These are phyloP conservation scores for Gentiana straminea DNA, from an alignment of 257 asterid genomes.

Conservation along the genomic window DNA sequence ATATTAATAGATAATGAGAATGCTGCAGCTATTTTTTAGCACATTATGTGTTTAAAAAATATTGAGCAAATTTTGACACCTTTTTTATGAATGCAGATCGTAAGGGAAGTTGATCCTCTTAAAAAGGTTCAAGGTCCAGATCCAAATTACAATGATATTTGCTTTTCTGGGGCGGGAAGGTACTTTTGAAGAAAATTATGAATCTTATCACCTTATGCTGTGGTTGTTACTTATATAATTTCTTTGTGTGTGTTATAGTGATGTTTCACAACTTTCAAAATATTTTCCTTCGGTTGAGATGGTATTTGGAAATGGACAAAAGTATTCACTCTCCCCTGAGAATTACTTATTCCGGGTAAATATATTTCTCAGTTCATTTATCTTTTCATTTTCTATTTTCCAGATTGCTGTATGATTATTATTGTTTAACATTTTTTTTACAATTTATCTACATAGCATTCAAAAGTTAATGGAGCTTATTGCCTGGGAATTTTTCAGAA, in stretches of 20 bases:
- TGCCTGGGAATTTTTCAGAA: conserved; percentile 97
- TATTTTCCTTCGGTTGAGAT: conserved; percentile 80
- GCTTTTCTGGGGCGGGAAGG: conserved; percentile 99
- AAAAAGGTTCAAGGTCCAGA: conserved; percentile 87
- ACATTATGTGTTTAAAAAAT: neutral
- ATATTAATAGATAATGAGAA: too few species aligned
- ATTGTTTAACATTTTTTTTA: conserved; percentile 7
- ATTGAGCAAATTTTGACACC: conserved; percentile 3
- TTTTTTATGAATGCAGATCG: conserved; percentile 39
- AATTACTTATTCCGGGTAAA: conserved; percentile 90
- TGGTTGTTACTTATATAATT: conserved; percentile 10
- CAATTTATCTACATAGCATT: conserved; percentile 41
- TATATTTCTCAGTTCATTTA: conserved; percentile 7
- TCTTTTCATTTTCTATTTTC: neutral
- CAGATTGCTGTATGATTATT: neutral
- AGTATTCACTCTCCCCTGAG: conserved; percentile 81
- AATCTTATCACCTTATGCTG: conserved; percentile 5
- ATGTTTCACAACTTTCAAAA: conserved; percentile 51
- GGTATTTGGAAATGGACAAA: conserved; percentile 79
- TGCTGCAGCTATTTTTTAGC: neutral
- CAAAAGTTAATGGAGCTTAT: conserved; percentile 91
- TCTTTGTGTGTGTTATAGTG: conserved; percentile 43
- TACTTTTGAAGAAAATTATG: conserved; percentile 12
- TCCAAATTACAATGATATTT: conserved; percentile 79
- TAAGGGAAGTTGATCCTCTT: conserved; percentile 52